These are phyloP conservation scores for Corrigiola litoralis DNA, from an alignment of 179 eudicot genomes.

Conservation along the genomic window DNA sequence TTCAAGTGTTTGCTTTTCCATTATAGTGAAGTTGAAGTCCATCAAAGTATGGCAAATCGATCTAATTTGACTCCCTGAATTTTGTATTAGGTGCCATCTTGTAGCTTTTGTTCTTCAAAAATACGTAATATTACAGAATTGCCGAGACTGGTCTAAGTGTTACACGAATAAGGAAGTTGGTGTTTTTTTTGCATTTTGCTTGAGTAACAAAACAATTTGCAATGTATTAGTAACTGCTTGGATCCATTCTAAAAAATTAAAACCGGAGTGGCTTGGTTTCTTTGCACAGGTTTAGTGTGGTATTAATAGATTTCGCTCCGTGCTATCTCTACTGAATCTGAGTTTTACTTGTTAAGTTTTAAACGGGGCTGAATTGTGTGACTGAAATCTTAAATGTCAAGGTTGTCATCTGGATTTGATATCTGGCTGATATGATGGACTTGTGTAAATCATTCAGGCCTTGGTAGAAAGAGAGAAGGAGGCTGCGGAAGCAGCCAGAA, in stretches of 20 bases:
- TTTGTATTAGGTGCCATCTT: no score
- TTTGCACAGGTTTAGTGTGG: no score
- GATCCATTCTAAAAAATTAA: no score
- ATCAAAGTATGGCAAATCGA: not conserved
- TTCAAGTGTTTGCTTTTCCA: not conserved
- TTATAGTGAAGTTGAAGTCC: not conserved
- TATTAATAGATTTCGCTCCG: no score
- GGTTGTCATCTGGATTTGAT: not conserved
- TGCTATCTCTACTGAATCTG: not conserved
- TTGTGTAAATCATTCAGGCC: constrained; percentile 36
- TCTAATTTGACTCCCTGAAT: not conserved
- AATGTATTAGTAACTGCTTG: no score
- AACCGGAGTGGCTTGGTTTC: no score
- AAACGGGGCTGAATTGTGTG: not conserved
- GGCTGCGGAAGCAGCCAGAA: constrained; percentile 63
- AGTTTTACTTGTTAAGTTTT: not conserved
- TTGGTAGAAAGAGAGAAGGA: constrained; percentile 51
- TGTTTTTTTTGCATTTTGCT: no score
- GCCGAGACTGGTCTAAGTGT: no score
- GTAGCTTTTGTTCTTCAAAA: no score
- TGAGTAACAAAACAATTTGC: no score
- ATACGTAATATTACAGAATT: no score
- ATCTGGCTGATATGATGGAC: constrained; percentile 7
- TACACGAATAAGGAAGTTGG: no score
- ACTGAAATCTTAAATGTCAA: not conserved